phyloP scores from a whole-genome alignment of 2,329 filamentous ascomycete species.

The Trichoderma brevicompactum region DNA sequence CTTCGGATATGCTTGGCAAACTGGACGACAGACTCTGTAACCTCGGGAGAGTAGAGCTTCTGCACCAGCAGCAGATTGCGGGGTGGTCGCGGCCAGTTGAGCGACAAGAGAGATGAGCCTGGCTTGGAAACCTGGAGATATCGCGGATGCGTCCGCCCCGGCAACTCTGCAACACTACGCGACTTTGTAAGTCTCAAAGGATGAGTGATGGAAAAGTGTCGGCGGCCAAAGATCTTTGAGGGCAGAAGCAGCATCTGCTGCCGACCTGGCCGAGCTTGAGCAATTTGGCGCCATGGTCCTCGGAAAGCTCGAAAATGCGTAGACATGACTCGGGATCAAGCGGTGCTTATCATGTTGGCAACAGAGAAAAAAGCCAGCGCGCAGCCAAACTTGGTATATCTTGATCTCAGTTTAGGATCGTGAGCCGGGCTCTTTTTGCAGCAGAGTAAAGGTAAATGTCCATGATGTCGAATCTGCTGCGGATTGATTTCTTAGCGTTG shows the following conservation, averaged over 20 bases:
- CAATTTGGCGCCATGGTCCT: conserved; percentile 25
- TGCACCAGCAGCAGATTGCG: conserved; percentile 62
- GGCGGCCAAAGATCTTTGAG: conserved; percentile 27
- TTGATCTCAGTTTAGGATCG: neutral
- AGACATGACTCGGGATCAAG: conserved; percentile 26
- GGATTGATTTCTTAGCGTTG: conserved; percentile 11
- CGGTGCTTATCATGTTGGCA: conserved; percentile 26
- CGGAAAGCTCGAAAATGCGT: conserved; percentile 19
- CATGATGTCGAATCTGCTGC: conserved; percentile 17
- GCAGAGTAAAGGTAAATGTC: neutral
- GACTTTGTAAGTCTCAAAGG: conserved; percentile 42
- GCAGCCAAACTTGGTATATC: neutral
- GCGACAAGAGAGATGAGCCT: conserved; percentile 57
- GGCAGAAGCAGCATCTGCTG: neutral
- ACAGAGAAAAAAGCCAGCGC: neutral
- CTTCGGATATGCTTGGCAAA: conserved; percentile 73
- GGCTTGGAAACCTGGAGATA: conserved; percentile 49
- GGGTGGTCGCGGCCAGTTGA: conserved; percentile 59
- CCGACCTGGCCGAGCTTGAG: conserved; percentile 24
- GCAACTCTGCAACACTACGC: conserved; percentile 42
- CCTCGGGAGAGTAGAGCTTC: conserved; percentile 60
- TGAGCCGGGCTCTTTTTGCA: conserved; percentile 9
- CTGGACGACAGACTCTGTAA: conserved; percentile 56
- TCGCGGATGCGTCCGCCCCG: conserved; percentile 42
- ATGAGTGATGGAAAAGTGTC: conserved; percentile 56